Percentiles rank a stretch among this genome's conserved stretches.
Conservation (phyloP, 2,329 filamentous ascomycete genomes). For the Ceratocystis cacaofunesta region DNA sequence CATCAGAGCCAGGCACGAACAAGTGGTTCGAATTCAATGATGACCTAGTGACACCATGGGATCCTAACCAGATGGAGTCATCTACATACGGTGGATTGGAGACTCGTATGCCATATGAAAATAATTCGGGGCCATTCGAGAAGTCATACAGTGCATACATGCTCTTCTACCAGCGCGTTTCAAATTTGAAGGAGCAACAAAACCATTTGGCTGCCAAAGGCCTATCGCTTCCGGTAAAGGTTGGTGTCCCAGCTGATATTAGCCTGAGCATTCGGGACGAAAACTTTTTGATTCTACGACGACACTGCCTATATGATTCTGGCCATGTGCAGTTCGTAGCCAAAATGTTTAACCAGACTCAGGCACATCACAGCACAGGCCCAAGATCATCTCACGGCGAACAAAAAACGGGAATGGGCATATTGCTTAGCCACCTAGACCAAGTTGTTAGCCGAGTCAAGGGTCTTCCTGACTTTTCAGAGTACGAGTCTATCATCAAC, state of each 20-base stretch:
- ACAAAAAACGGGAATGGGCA: slow-evolving; percentile 37
- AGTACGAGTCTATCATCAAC: slow-evolving; percentile 35
- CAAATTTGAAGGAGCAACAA: slow-evolving; percentile 40
- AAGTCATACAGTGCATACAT: slow-evolving; percentile 88
- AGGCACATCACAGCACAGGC: slow-evolving; percentile 22
- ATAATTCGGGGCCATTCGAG: slow-evolving; percentile 36
- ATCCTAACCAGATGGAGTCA: slow-evolving; percentile 55
- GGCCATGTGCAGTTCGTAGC: slow-evolving; percentile 53
- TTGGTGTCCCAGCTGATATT: slow-evolving; percentile 31
- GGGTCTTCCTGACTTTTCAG: slow-evolving; percentile 47
- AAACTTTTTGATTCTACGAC: slow-evolving; percentile 58
- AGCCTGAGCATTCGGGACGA: slow-evolving; percentile 50
- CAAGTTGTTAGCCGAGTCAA: slow-evolving; percentile 60
- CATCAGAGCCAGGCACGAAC: slow-evolving; percentile 33
- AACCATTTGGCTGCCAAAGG: slow-evolving; percentile 15
- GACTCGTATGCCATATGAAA: slow-evolving; percentile 34
- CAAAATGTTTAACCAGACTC: slow-evolving; percentile 44
- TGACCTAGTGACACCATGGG: slow-evolving; percentile 62
- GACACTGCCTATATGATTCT: slow-evolving; percentile 67
- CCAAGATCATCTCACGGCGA: slow-evolving; percentile 27
- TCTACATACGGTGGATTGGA: slow-evolving; percentile 68
- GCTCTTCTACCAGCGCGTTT: slow-evolving; percentile 84
- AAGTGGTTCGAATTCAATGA: slow-evolving; percentile 93
- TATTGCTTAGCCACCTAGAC: slow-evolving; percentile 52
- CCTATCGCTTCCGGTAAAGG: slow-evolving; percentile 26